A percentile compares a stretch with the other conserved stretches of the same genome.
phyloP scores from a whole-genome alignment of 2,329 filamentous ascomycete genomes.

The Ceratocystis harringtonii region DNA sequence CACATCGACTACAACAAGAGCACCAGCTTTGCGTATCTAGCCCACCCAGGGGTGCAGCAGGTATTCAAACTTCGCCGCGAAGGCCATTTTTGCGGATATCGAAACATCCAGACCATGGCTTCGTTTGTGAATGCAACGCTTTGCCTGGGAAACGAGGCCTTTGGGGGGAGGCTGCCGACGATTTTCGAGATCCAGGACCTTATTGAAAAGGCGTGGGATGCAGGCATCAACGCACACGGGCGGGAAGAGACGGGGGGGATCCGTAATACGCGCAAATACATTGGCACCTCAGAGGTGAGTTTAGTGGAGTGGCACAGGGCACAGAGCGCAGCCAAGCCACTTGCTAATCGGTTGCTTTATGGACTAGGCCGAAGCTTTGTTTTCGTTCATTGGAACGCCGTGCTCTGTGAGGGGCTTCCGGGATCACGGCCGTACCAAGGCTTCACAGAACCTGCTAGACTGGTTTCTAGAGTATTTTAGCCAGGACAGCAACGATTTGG shows the following conservation, averaged over 20 bases:
- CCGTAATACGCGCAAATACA: slow-evolving; percentile 80
- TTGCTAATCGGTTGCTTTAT: too few relatives aligned
- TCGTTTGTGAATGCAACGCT: slow-evolving; percentile 56
- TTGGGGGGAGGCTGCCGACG: slow-evolving; percentile 49
- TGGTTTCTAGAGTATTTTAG: slow-evolving; percentile 64
- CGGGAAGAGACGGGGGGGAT: slow-evolving; percentile 76
- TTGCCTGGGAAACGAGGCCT: slow-evolving; percentile 42
- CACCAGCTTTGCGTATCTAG: slow-evolving; percentile 62
- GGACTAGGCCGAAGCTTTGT: slow-evolving; percentile 59
- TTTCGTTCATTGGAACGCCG: slow-evolving; percentile 52
- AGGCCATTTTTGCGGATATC: slow-evolving; percentile 84
- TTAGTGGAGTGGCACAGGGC: slow-evolving; percentile 32
- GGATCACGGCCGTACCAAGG: not conserved
- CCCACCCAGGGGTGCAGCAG: slow-evolving; percentile 59
- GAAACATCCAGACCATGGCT: slow-evolving; percentile 83
- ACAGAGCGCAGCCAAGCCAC: too few relatives aligned
- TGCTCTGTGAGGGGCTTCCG: slow-evolving; percentile 26
- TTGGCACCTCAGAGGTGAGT: slow-evolving; percentile 73
- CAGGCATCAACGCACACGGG: slow-evolving; percentile 60
- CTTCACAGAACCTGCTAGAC: slow-evolving; percentile 8
- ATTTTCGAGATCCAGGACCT: slow-evolving; percentile 72
- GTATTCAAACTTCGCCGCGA: slow-evolving; percentile 70
- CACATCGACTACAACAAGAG: slow-evolving; percentile 21
- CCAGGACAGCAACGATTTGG: slow-evolving; percentile 31
- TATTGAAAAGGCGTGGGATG: slow-evolving; percentile 81